Evolutionary conservation across 352 stramenopile species (phyloP).

Genomic region (Globisporangium alternatum): DNA sequence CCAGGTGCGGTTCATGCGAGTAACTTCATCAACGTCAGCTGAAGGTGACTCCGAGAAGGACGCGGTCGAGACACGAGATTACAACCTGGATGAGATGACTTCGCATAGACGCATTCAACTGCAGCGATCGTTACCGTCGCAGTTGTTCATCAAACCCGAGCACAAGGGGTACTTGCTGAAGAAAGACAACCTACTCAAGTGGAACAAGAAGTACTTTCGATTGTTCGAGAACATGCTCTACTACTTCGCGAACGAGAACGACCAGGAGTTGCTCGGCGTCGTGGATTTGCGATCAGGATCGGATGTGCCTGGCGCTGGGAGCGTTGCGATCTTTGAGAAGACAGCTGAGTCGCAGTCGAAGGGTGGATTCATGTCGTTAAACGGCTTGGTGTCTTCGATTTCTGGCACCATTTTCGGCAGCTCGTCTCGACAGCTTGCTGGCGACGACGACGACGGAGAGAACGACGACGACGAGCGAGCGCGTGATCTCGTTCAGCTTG

Average conservation of each 20-base stretch:
- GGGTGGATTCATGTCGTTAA: conserved; percentile 75
- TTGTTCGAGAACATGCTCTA: conserved; percentile 88
- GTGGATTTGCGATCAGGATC: conserved; percentile 72
- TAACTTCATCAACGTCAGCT: conserved; percentile 67
- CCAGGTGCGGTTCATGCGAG: conserved; percentile 86
- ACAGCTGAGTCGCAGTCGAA: conserved; percentile 43
- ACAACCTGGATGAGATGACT: conserved; percentile 87
- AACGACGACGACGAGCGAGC: conserved; percentile 51
- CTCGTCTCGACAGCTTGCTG: conserved; percentile 44
- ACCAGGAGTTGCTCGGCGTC: conserved; percentile 82
- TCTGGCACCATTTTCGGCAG: conserved; percentile 72
- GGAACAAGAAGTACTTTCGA: conserved; percentile 88
- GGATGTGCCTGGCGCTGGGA: conserved; percentile 65
- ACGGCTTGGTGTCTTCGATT: conserved; percentile 79
- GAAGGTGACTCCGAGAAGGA: conserved; percentile 66
- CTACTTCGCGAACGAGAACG: conserved; percentile 83
- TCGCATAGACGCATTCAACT: conserved; percentile 78
- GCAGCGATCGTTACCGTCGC: conserved; percentile 73
- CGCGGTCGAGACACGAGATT: conserved; percentile 83
- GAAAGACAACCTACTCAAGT: conserved; percentile 89
- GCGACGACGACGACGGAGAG: conserved; percentile 29
- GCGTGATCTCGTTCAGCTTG: conserved; percentile 56
- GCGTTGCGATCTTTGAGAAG: conserved; percentile 85
- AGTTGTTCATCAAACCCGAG: conserved; percentile 76
- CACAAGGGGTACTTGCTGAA: conserved; percentile 81